These are phyloP conservation scores for Rhodamnia rubescens DNA, from an alignment of 345 rosid genomes.

Conservation along the genomic window DNA sequence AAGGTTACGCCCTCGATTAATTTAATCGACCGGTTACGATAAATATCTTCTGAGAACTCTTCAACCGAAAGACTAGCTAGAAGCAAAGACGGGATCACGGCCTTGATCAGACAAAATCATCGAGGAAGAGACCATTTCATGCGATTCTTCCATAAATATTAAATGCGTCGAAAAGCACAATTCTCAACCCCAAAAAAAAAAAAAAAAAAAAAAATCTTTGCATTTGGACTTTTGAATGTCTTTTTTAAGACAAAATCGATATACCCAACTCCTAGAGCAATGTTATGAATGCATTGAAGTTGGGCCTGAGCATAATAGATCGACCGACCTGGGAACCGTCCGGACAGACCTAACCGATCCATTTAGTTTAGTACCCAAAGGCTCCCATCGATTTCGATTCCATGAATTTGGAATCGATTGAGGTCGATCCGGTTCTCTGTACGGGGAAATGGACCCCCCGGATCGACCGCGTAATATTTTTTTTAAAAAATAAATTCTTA, in stretches of 20 bases:
- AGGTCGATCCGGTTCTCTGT: no score
- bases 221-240: neutral
- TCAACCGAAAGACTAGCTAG: neutral
- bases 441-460: no score
- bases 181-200: neutral
- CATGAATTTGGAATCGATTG: no score
- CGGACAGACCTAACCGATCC: no score
- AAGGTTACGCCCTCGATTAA: neutral
- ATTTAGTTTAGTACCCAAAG: no score
- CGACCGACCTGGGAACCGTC: no score
- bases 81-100: neutral
- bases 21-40: neutral
- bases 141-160: neutral
- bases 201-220: neutral
- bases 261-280: neutral
- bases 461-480: no score
- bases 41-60: neutral
- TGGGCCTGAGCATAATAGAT: no score
- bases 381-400: no score
- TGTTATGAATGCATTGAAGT: no score
- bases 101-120: neutral
- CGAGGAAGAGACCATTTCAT: neutral
- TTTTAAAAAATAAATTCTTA: no score
- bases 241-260: neutral
- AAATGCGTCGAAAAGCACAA: neutral